Conservation (phyloP, 768 basidiomycete genomes). For the Coprinopsis marcescibilis region DNA sequence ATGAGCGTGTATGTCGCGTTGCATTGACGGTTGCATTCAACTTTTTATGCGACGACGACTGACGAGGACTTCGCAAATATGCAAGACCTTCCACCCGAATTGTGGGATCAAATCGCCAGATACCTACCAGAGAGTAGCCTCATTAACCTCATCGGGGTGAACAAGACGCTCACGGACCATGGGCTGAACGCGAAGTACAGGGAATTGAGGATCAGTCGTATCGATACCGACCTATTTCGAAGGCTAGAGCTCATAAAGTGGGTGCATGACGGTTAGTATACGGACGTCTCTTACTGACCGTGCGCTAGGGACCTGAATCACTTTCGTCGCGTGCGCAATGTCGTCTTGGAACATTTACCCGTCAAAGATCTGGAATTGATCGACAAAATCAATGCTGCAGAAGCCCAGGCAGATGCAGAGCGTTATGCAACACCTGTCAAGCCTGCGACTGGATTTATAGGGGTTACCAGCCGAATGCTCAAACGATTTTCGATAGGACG, state of each 20-base stretch:
- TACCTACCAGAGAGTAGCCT: neutral
- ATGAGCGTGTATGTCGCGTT: neutral
- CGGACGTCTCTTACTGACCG: neutral
- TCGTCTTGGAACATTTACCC: neutral
- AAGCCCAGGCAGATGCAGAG: neutral
- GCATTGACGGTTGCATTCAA: neutral
- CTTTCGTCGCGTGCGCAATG: neutral
- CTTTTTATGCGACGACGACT: neutral
- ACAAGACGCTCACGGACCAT: conserved; percentile 1
- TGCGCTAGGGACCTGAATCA: neutral
- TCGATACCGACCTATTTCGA: neutral
- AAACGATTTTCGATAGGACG: neutral
- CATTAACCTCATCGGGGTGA: neutral
- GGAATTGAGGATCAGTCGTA: neutral
- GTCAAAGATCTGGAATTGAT: conserved; percentile 1
- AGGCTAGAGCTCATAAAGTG: conserved; percentile 3
- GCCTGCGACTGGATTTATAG: too few relatives aligned
- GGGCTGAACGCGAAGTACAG: conserved; percentile 7
- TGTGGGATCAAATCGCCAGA: conserved; percentile 4
- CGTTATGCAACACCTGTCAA: too few relatives aligned
- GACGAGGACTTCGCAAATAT: neutral
- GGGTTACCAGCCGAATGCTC: too few relatives aligned
- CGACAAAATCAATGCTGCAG: neutral
- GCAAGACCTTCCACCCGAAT: conserved; percentile 6
- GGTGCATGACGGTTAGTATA: neutral